phyloP scores from a whole-genome alignment of 768 basidiomycete genomes.

The Termitomyces sp. region DNA sequence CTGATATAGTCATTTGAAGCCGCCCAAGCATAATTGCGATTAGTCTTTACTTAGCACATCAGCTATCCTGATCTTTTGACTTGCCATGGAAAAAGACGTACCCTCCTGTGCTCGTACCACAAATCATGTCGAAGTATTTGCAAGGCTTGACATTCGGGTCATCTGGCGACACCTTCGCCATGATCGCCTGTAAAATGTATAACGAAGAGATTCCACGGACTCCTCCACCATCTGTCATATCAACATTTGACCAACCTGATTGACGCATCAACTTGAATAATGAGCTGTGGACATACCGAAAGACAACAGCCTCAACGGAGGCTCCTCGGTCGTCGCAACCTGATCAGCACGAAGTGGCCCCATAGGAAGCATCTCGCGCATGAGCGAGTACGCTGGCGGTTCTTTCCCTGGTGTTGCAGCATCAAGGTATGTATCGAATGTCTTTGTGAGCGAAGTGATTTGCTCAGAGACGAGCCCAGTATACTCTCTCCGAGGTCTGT shows the following conservation, averaged over 20 bases:
- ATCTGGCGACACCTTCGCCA: slow-evolving; percentile 20
- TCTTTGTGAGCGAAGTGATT: slow-evolving; percentile 14
- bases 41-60: slow-evolving; percentile 6
- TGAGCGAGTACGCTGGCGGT: slow-evolving; percentile 21
- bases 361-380: slow-evolving; percentile 20
- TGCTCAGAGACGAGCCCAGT: slow-evolving; percentile 7
- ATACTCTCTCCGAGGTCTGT: slow-evolving; percentile 9
- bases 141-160: slow-evolving; percentile 22
- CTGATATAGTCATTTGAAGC: slow-evolving; percentile 30
- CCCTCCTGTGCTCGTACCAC: slow-evolving; percentile 33
- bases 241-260: not conserved
- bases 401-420: slow-evolving; percentile 15
- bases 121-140: slow-evolving; percentile 33
- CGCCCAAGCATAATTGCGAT: slow-evolving; percentile 37
- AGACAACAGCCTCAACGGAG: slow-evolving; percentile 25
- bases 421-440: slow-evolving; percentile 18
- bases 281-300: slow-evolving; percentile 18
- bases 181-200: slow-evolving; percentile 26
- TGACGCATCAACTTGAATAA: not conserved
- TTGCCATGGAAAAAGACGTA: slow-evolving; percentile 6
- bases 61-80: not conserved
- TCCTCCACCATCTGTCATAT: slow-evolving; percentile 28
- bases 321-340: slow-evolving; percentile 14
- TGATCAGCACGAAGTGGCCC: slow-evolving; percentile 22
- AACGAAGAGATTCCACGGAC: slow-evolving; percentile 31